Percentiles rank a stretch among this genome's conserved stretches.
These are phyloP conservation scores for Datisca glomerata DNA, from an alignment of 306 rosid species.

Conservation along the genomic window DNA sequence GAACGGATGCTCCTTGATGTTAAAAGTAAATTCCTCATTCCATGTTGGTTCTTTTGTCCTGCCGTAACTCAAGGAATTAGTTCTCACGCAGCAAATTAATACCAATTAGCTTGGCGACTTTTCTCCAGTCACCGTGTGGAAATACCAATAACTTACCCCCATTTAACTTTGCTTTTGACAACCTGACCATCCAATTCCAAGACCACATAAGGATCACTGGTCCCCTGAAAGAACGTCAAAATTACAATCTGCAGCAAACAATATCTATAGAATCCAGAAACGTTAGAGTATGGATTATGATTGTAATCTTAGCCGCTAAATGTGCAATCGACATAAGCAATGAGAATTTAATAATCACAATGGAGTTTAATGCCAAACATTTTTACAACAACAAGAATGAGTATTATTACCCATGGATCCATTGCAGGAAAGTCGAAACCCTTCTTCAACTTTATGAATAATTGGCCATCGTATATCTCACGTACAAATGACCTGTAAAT, in stretches of 20 bases:
- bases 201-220: slow-evolving; percentile 89
- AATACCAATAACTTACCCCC: too few relatives aligned
- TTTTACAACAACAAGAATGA: not conserved
- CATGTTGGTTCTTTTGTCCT: slow-evolving; percentile 82
- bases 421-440: slow-evolving; percentile 75
- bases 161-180: slow-evolving; percentile 65
- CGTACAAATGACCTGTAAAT: slow-evolving; percentile 59
- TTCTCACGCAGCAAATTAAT: too few relatives aligned
- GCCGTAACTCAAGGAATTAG: slow-evolving; percentile 12
- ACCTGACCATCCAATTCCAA: slow-evolving; percentile 74
- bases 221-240: slow-evolving; percentile 55
- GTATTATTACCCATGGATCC: slow-evolving; percentile 80
- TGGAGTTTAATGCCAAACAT: not conserved
- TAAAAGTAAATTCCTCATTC: slow-evolving; percentile 74
- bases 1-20: slow-evolving; percentile 50
- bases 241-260: slow-evolving; percentile 1
- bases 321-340: too few relatives aligned
- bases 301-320: too few relatives aligned
- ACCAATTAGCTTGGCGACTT: too few relatives aligned
- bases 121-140: too few relatives aligned
- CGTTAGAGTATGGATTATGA: too few relatives aligned
- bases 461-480: slow-evolving; percentile 77
- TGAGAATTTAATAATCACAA: too few relatives aligned
- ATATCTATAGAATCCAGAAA: slow-evolving; percentile 10
- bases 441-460: slow-evolving; percentile 64